These are phyloP conservation scores for Phytophthora pinifolia DNA, from an alignment of 352 stramenopile species.

Conservation along the genomic window DNA sequence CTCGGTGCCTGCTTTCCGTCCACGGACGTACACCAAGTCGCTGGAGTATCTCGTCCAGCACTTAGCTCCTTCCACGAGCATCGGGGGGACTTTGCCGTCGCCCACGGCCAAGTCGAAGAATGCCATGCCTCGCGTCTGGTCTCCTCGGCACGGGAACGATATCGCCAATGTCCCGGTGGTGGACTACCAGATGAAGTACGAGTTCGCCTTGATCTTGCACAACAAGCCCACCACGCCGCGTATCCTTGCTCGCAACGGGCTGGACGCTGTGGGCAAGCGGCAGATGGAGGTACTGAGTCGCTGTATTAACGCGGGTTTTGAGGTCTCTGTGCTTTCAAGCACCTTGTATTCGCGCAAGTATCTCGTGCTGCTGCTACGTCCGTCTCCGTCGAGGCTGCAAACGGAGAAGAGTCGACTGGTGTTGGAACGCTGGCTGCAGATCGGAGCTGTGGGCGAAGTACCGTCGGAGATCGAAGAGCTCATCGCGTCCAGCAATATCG, in stretches of 20 bases:
- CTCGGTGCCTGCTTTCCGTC: slow-evolving; percentile 31
- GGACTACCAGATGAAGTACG: slow-evolving; percentile 79
- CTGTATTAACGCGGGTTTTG: slow-evolving; percentile 72
- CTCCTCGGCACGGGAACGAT: slow-evolving; percentile 49
- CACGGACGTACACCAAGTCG: slow-evolving; percentile 78
- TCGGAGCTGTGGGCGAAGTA: slow-evolving; percentile 82
- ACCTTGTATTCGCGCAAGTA: slow-evolving; percentile 85
- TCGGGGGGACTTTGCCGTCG: slow-evolving; percentile 25
- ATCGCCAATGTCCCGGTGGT: slow-evolving; percentile 32
- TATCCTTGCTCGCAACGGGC: slow-evolving; percentile 70
- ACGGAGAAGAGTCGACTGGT: slow-evolving; percentile 82
- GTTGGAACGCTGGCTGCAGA: slow-evolving; percentile 85
- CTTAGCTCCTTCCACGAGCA: slow-evolving; percentile 49
- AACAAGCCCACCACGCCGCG: slow-evolving; percentile 80
- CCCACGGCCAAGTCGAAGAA: slow-evolving; percentile 46
- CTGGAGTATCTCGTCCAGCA: slow-evolving; percentile 81
- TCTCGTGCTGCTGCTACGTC: slow-evolving; percentile 69
- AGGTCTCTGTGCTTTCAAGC: slow-evolving; percentile 78
- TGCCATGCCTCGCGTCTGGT: slow-evolving; percentile 68
- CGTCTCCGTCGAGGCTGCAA: slow-evolving; percentile 59
- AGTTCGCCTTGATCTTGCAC: slow-evolving; percentile 83
- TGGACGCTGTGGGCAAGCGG: slow-evolving; percentile 70
- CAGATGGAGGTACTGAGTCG: slow-evolving; percentile 77
- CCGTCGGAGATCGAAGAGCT: slow-evolving; percentile 86
- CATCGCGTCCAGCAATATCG: slow-evolving; percentile 77